Evolutionary conservation across 2,329 filamentous ascomycete species (phyloP).

Genomic region (Cladophialophora immunda): DNA sequence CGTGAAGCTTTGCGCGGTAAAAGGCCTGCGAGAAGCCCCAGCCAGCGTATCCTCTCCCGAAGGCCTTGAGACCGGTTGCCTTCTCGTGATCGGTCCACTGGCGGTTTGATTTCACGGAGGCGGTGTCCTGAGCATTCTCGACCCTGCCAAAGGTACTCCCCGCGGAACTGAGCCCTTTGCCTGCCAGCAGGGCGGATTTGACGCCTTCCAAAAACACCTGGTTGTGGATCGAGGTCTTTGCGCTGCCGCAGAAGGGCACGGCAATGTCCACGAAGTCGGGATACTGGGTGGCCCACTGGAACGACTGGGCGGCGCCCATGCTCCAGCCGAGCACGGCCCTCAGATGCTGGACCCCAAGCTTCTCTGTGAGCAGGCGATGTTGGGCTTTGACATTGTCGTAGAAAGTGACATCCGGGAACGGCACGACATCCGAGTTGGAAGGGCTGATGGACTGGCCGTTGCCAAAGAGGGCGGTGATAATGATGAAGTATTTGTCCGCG

Average conservation of each 20-base stretch:
- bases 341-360: constrained; percentile 67
- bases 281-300: constrained; percentile 70
- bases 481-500: constrained; percentile 72
- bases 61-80: constrained; percentile 70
- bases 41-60: constrained; percentile 78
- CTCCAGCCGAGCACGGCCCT: constrained; percentile 73
- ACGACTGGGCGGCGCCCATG: constrained; percentile 74
- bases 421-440: constrained; percentile 63
- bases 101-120: constrained; percentile 44
- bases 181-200: constrained; percentile 67
- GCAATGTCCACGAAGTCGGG: constrained; percentile 72
- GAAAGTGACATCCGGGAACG: constrained; percentile 70
- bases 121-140: constrained; percentile 46
- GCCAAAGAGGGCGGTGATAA: constrained; percentile 74
- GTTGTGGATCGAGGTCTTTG: constrained; percentile 72
- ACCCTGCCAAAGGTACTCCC: constrained; percentile 60
- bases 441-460: constrained; percentile 74
- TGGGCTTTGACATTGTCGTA: constrained; percentile 76
- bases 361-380: constrained; percentile 70
- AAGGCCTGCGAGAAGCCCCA: constrained; percentile 83
- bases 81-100: constrained; percentile 64
- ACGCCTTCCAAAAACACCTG: constrained; percentile 73
- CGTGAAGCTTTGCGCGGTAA: constrained; percentile 75
- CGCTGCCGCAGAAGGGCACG: constrained; percentile 72
- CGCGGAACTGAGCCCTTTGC: constrained; percentile 62